These are phyloP conservation scores for Solanum dulcamara DNA, from an alignment of 257 asterid genomes.

Conservation along the genomic window DNA sequence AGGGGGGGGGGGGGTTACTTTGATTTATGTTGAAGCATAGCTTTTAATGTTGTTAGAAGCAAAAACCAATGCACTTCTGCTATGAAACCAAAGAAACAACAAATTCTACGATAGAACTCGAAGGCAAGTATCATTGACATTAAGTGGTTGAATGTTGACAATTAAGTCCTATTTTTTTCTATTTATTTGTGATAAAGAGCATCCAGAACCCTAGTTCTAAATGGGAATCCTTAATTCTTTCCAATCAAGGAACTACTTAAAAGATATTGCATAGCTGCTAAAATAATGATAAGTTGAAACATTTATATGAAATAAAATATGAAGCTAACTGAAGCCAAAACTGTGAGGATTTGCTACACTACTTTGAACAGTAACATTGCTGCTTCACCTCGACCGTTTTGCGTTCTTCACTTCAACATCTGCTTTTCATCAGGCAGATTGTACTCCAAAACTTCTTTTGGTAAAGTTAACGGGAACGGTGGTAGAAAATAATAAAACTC, in stretches of 20 bases:
- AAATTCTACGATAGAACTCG: neutral
- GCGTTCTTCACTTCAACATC: neutral
- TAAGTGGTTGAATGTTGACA: neutral
- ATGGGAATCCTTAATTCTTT: neutral
- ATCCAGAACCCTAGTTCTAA: neutral
- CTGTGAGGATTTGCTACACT: neutral
- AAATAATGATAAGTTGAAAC: neutral
- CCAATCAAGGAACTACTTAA: neutral
- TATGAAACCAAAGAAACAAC: neutral
- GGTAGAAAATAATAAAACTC: neutral
- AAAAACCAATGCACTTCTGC: neutral
- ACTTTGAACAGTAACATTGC: neutral
- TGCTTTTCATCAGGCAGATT: neutral
- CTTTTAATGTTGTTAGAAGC: neutral
- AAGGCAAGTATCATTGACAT: neutral
- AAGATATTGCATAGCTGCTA: neutral
- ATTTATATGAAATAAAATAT: neutral
- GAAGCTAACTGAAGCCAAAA: neutral
- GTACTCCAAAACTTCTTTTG: neutral
- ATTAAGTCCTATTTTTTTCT: neutral
- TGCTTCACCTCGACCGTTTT: neutral
- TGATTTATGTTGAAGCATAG: neutral
- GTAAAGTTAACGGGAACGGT: neutral
- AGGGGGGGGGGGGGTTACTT: neutral
- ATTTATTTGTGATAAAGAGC: neutral